These are phyloP conservation scores for Spathaspora sp. DNA, from an alignment of 1,139 yeast species.

Conservation along the genomic window DNA sequence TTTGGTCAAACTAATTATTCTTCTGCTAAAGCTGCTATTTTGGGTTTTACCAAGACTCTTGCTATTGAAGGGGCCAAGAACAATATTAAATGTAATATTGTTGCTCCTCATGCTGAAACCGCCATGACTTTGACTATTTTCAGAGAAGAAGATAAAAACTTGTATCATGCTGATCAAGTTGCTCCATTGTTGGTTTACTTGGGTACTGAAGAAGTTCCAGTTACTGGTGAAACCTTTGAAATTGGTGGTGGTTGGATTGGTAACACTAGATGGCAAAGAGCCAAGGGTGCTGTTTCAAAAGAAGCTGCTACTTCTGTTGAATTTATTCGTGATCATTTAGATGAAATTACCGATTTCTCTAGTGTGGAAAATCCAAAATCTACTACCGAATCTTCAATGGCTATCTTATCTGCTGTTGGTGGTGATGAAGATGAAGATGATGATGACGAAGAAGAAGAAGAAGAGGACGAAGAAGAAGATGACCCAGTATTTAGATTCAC, in stretches of 20 bases:
- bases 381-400: slow-evolving; percentile 78
- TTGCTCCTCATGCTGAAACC: slow-evolving; percentile 98
- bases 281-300: slow-evolving; percentile 74
- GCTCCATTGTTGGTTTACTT: slow-evolving; percentile 86
- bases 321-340: slow-evolving; percentile 67
- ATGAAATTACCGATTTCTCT: slow-evolving; percentile 63
- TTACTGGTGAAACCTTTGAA: slow-evolving; percentile 43
- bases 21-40: slow-evolving; percentile 86
- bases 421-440: slow-evolving; percentile 51
- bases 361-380: slow-evolving; percentile 61
- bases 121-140: slow-evolving; percentile 93
- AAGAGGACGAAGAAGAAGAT: slow-evolving; percentile 49
- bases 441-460: slow-evolving; percentile 50
- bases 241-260: slow-evolving; percentile 92
- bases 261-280: slow-evolving; percentile 92
- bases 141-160: slow-evolving; percentile 71
- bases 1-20: slow-evolving; percentile 97
- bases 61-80: slow-evolving; percentile 87
- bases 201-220: slow-evolving; percentile 70
- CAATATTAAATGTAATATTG: slow-evolving; percentile 74
- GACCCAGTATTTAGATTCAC: slow-evolving; percentile 50
- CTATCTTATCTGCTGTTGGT: slow-evolving; percentile 66
- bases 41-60: slow-evolving; percentile 80
- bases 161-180: slow-evolving; percentile 84
- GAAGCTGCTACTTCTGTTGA: slow-evolving; percentile 64